Percentiles rank a stretch among this genome's conserved stretches.
phyloP scores from a whole-genome alignment of 2,329 filamentous ascomycete genomes.

The Clonostachys rhizophaga region DNA sequence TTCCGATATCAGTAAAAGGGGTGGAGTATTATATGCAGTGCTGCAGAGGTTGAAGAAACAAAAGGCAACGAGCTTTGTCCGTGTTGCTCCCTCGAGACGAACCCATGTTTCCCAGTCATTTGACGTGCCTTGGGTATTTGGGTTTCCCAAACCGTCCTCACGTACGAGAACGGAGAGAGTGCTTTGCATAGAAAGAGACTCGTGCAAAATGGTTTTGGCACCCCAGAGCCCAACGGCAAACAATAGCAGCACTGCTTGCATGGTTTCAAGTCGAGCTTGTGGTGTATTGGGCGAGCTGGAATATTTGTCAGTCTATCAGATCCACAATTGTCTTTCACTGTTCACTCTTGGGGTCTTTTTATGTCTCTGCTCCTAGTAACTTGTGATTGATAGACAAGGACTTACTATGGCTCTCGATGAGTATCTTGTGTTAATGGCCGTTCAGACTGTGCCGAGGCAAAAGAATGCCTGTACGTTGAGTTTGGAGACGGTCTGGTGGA shows the following conservation, averaged over 20 bases:
- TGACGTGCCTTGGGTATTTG: slow-evolving; percentile 37
- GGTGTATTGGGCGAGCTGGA: slow-evolving; percentile 53
- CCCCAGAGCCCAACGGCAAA: slow-evolving; percentile 59
- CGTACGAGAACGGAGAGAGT: slow-evolving; percentile 52
- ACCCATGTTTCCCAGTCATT: slow-evolving; percentile 58
- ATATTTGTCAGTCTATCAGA: not conserved
- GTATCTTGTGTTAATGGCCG: slow-evolving; percentile 53
- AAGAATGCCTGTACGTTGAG: slow-evolving; percentile 51
- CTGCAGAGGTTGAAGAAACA: slow-evolving; percentile 61
- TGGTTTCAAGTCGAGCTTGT: slow-evolving; percentile 57
- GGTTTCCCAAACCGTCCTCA: slow-evolving; percentile 49
- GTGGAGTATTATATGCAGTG: slow-evolving; percentile 57
- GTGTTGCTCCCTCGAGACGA: slow-evolving; percentile 47
- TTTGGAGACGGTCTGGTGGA: slow-evolving; percentile 56
- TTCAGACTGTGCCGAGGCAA: slow-evolving; percentile 53
- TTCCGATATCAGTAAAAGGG: slow-evolving; percentile 52
- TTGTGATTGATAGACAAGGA: slow-evolving; percentile 1
- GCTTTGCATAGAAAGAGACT: slow-evolving; percentile 55
- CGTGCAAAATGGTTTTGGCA: slow-evolving; percentile 54
- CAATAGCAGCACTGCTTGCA: slow-evolving; percentile 57
- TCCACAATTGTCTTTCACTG: not conserved
- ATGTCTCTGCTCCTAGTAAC: not conserved
- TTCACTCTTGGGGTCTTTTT: not conserved
- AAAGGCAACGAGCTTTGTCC: slow-evolving; percentile 56
- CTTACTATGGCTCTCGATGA: slow-evolving; percentile 56